Evolutionary conservation across 495 filamentous ascomycete genomes (phyloP).

Genomic region (Talaromyces proteolyticus): DNA sequence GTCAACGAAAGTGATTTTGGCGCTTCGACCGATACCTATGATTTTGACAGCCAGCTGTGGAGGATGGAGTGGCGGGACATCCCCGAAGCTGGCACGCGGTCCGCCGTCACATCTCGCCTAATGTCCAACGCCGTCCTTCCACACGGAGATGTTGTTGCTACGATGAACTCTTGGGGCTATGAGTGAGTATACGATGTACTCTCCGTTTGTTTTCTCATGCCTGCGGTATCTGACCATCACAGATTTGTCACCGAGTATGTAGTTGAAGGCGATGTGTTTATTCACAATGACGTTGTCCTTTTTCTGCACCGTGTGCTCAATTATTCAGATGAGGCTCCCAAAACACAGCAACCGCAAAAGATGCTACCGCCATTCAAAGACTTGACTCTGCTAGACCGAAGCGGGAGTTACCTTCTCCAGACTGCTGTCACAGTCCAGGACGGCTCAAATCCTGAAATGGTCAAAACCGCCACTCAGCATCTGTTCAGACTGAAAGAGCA

Average conservation of each 20-base stretch:
- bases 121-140: constrained; percentile 39
- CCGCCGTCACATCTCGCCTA: constrained; percentile 41
- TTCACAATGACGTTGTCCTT: constrained; percentile 41
- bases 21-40: constrained; percentile 14
- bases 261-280: constrained; percentile 42
- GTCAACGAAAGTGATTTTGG: constrained; percentile 29
- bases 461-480: constrained; percentile 52
- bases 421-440: constrained; percentile 43
- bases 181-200: constrained; percentile 22
- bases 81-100: constrained; percentile 42
- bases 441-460: constrained; percentile 44
- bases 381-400: constrained; percentile 36
- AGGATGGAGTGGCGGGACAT: constrained; percentile 48
- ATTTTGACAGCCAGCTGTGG: constrained; percentile 37
- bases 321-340: constrained; percentile 21
- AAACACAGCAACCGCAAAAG: constrained; percentile 21
- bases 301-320: constrained; percentile 41
- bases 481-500: constrained; percentile 54
- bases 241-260: constrained; percentile 45
- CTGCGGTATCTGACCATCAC: too few species aligned
- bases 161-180: constrained; percentile 49
- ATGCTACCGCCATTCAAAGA: constrained; percentile 27
- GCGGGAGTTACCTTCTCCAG: constrained; percentile 46
- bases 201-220: too few species aligned
- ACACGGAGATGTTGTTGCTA: constrained; percentile 33